Conservation (phyloP, 139 green algal species). For the Nannochloris sp. region DNA sequence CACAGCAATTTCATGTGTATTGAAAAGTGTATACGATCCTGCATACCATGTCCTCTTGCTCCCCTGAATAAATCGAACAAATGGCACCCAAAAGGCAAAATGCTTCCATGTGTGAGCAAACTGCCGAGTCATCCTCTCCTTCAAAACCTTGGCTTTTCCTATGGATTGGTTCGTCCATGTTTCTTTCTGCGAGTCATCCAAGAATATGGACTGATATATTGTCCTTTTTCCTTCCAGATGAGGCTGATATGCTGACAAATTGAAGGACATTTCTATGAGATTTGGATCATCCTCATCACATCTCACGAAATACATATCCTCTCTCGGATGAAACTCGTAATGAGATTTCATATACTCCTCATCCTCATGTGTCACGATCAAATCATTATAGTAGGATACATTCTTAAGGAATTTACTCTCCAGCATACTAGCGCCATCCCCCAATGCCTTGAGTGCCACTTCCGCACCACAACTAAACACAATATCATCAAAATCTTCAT, state of each 20-base stretch:
- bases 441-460: slow-evolving; percentile 29
- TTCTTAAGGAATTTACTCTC: slow-evolving; percentile 44
- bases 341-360: slow-evolving; percentile 50
- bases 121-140: slow-evolving; percentile 46
- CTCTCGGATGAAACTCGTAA: slow-evolving; percentile 39
- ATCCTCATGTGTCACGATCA: slow-evolving; percentile 57
- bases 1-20: slow-evolving; percentile 59
- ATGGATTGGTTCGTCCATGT: slow-evolving; percentile 46
- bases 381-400: slow-evolving; percentile 57
- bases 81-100: slow-evolving; percentile 60
- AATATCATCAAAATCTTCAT: slow-evolving; percentile 44
- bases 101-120: slow-evolving; percentile 62
- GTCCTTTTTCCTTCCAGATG: slow-evolving; percentile 29
- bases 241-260: slow-evolving; percentile 59
- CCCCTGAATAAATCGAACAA: slow-evolving; percentile 43
- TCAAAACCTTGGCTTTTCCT: slow-evolving; percentile 30
- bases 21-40: slow-evolving; percentile 52
- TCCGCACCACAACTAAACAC: slow-evolving; percentile 56
- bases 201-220: slow-evolving; percentile 63
- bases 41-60: slow-evolving; percentile 35
- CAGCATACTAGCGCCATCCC: slow-evolving; percentile 28
- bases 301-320: slow-evolving; percentile 69
- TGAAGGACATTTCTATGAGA: slow-evolving; percentile 66
- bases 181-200: slow-evolving; percentile 30
- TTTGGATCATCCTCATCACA: slow-evolving; percentile 36